Conservation (phyloP, 176 grass and related monocot genomes). For the Panicum miliaceum region DNA sequence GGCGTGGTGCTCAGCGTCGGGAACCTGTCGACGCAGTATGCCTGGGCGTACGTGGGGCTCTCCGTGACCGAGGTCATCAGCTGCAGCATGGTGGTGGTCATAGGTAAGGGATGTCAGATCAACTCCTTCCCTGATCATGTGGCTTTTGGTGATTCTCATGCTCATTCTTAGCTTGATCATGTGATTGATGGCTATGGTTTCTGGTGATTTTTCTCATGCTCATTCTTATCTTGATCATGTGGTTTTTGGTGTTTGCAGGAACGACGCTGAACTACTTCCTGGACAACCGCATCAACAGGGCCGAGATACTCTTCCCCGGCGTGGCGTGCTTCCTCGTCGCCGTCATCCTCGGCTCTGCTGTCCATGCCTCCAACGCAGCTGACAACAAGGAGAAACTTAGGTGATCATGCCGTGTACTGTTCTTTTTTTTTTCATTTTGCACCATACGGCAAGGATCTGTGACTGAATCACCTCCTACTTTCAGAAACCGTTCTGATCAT, state of each 20-base stretch:
- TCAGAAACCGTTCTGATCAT: too few species aligned
- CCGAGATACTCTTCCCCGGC: constrained; percentile 79
- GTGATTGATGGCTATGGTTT: too few species aligned
- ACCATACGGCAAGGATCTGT: too few species aligned
- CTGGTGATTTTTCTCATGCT: background rate
- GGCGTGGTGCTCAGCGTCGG: constrained; percentile 70
- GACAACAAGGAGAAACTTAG: constrained; percentile 56
- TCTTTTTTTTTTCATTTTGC: too few species aligned
- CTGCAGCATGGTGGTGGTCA: constrained; percentile 74
- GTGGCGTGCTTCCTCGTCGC: constrained; percentile 77
- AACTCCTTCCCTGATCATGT: too few species aligned
- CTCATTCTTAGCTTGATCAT: too few species aligned
- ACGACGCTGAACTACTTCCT: constrained; percentile 86
- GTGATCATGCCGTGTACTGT: constrained; percentile 2
- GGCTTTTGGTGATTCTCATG: too few species aligned
- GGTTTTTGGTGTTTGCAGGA: constrained; percentile 50
- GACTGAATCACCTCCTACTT: too few species aligned
- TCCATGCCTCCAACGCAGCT: constrained; percentile 75
- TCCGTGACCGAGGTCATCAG: constrained; percentile 75
- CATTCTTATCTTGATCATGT: background rate
- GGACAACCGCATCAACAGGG: constrained; percentile 69
- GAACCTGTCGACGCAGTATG: constrained; percentile 77
- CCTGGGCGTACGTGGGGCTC: constrained; percentile 79
- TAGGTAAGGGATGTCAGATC: constrained; percentile 35
- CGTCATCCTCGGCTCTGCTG: constrained; percentile 74